Evolutionary conservation across 225 moss, liverwort and hornwort species (phyloP).

Genomic region (Asterella californica): DNA sequence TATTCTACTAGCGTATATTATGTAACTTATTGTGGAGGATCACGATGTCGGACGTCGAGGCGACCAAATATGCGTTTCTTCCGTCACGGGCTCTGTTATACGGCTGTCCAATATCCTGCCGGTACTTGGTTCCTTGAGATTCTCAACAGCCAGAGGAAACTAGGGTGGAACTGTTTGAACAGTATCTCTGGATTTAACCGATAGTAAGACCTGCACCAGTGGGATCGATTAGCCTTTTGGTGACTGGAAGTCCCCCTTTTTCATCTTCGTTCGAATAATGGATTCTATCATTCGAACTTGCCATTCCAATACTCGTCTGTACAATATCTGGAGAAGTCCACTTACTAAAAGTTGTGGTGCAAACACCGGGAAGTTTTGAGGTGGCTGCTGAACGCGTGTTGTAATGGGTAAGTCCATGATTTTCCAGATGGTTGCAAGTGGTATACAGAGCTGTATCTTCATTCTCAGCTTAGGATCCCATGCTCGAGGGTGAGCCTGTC

Average conservation of each 20-base stretch:
- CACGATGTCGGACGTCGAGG: constrained; percentile 15
- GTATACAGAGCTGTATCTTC: neutral
- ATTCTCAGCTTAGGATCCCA: neutral
- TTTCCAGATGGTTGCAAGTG: neutral
- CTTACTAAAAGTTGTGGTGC: neutral
- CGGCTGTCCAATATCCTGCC: constrained; percentile 27
- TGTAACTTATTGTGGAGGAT: neutral
- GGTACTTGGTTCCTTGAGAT: constrained; percentile 27
- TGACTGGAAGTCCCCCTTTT: neutral
- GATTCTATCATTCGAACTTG: neutral
- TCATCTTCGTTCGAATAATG: neutral
- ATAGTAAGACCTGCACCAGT: neutral
- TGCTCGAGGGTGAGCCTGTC: neutral
- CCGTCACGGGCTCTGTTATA: constrained; percentile 4
- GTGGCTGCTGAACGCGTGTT: neutral
- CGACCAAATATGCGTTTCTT: constrained; percentile 11
- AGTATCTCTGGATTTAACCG: neutral
- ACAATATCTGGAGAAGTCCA: neutral
- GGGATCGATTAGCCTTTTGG: neutral
- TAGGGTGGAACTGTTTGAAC: neutral
- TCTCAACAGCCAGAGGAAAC: constrained; percentile 6
- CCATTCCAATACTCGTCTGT: neutral
- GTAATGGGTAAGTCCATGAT: neutral
- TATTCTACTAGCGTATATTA: neutral
- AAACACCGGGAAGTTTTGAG: neutral